phyloP scores from a whole-genome alignment of 805 yeast species.

The Yamadazyma endophytica region DNA sequence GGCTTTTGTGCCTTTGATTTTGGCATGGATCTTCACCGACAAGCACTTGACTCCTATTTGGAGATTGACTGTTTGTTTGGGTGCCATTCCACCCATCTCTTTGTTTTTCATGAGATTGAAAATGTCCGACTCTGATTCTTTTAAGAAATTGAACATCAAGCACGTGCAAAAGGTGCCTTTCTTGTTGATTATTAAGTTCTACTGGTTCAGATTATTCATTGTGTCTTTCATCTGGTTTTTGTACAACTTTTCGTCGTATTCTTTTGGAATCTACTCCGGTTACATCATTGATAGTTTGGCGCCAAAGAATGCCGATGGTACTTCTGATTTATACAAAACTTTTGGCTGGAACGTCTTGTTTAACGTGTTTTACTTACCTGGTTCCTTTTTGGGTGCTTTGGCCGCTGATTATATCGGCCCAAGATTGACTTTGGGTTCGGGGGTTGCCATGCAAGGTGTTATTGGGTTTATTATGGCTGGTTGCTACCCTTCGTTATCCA shows the following conservation, averaged over 20 bases:
- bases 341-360: constrained; percentile 93
- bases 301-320: constrained; percentile 26
- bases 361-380: constrained; percentile 86
- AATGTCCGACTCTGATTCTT: constrained; percentile 70
- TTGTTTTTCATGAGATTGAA: constrained; percentile 74
- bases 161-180: constrained; percentile 57
- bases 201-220: constrained; percentile 73
- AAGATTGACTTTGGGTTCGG: constrained; percentile 66
- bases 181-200: constrained; percentile 65
- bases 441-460: constrained; percentile 69
- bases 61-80: constrained; percentile 88
- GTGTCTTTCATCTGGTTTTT: constrained; percentile 85
- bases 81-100: constrained; percentile 81
- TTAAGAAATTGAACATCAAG: constrained; percentile 66
- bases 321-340: constrained; percentile 59
- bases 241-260: constrained; percentile 84
- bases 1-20: constrained; percentile 80
- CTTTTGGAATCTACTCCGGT: constrained; percentile 82
- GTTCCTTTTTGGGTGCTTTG: constrained; percentile 82
- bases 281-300: constrained; percentile 59
- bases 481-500: constrained; percentile 47
- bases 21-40: constrained; percentile 75
- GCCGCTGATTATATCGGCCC: constrained; percentile 91
- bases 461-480: constrained; percentile 86
- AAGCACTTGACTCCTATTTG: constrained; percentile 77